These are phyloP conservation scores for Lithospermum erythrorhizon DNA, from an alignment of 257 asterid species.

Conservation along the genomic window DNA sequence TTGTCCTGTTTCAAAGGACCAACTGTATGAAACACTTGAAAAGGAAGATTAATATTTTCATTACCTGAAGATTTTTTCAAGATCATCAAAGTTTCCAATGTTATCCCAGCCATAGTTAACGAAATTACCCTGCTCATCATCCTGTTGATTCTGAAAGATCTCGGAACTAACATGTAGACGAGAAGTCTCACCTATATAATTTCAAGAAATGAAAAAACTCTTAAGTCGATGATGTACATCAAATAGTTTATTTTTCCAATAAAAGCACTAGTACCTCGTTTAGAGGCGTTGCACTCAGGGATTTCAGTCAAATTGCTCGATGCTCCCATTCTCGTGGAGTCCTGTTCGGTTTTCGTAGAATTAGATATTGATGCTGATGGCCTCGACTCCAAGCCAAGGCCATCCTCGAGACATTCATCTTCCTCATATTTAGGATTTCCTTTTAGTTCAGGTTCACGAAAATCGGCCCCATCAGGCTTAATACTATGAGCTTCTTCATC, in stretches of 20 bases:
- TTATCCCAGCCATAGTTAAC: constrained; percentile 78
- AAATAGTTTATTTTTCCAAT: neutral
- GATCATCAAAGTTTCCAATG: constrained; percentile 88
- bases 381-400: constrained; percentile 27
- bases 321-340: constrained; percentile 20
- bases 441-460: constrained; percentile 21
- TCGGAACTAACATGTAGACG: constrained; percentile 34
- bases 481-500: constrained; percentile 27
- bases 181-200: constrained; percentile 31
- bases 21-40: no score
- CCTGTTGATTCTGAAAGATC: constrained; percentile 43
- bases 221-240: neutral
- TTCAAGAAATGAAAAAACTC: constrained; percentile 11
- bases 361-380: constrained; percentile 31
- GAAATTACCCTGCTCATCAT: constrained; percentile 53
- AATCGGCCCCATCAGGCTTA: constrained; percentile 18
- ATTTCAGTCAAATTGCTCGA: constrained; percentile 21
- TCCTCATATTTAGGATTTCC: constrained; percentile 28
- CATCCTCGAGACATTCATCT: constrained; percentile 20
- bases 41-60: no score
- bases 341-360: constrained; percentile 26
- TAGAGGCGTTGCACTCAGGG: constrained; percentile 21
- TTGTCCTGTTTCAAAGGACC: no score
- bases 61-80: constrained; percentile 85
- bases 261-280: constrained; percentile 23